phyloP scores from a whole-genome alignment of 495 filamentous ascomycete genomes.

The Lasiosphaeria miniovina region DNA sequence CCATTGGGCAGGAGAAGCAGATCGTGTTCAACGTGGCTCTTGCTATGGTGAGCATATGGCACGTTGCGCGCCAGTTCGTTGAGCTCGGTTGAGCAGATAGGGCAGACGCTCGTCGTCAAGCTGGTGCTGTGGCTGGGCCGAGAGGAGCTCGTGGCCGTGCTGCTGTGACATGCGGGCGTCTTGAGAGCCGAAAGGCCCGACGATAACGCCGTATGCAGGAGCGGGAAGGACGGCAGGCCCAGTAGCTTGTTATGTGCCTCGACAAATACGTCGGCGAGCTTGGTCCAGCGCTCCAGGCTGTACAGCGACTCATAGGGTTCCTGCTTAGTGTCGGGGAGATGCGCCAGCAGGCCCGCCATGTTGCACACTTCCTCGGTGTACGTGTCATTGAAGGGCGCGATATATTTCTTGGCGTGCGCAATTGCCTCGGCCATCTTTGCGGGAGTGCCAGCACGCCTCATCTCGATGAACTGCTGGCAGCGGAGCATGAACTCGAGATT shows the following conservation, averaged over 20 bases:
- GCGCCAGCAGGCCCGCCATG: conserved; percentile 78
- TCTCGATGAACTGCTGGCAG: conserved; percentile 93
- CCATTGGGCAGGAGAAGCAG: conserved; percentile 84
- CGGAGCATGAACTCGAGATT: conserved; percentile 91
- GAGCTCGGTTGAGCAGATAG: conserved; percentile 91
- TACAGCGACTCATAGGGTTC: conserved; percentile 58
- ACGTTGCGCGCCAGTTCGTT: conserved; percentile 85
- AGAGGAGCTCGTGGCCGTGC: conserved; percentile 32
- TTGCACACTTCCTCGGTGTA: conserved; percentile 66
- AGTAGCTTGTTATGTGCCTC: conserved; percentile 83
- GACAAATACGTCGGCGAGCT: conserved; percentile 78
- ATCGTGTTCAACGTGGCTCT: conserved; percentile 86
- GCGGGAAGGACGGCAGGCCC: conserved; percentile 74
- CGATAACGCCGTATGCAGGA: conserved; percentile 88
- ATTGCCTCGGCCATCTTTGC: conserved; percentile 71
- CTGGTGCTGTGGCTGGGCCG: conserved; percentile 28
- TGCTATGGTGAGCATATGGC: conserved; percentile 90
- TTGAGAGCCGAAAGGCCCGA: conserved; percentile 93
- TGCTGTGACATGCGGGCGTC: conserved; percentile 87
- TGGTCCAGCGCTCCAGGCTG: conserved; percentile 64
- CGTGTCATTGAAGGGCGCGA: conserved; percentile 62
- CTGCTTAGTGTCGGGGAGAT: conserved; percentile 54
- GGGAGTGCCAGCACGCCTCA: conserved; percentile 63
- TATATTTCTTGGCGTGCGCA: conserved; percentile 73
- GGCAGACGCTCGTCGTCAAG: conserved; percentile 61